Evolutionary conservation across 1,284 basidiomycete genomes (phyloP), one percentile per base, ranked within the genome.

Genomic region (Tilletia indica): DNA sequence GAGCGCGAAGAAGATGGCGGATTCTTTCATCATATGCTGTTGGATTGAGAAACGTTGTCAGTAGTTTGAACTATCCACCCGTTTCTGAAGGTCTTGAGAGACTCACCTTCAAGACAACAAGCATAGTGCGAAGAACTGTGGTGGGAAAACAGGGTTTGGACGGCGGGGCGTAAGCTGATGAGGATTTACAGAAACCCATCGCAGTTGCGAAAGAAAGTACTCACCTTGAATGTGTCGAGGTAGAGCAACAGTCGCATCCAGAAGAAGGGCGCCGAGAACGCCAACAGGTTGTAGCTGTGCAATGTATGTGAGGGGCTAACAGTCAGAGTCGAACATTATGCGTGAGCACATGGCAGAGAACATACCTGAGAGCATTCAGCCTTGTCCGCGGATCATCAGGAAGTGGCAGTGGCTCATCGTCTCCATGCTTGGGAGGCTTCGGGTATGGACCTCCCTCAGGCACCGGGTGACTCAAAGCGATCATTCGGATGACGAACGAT

Each of bases 181-280:
- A n/a, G n/a, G n/a, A n/a, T n/a, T n/a, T n/a, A n/a, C n/a, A n/a
- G n/a, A n/a, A n/a, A n/a, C n/a, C n/a, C n/a, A n/a, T n/a, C n/a
- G n/a, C n/a, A n/a, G n/a, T n/a, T n/a, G n/a, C n/a, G n/a, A n/a
- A n/a, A n/a, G n/a, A n/a, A 54, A 54, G 14, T 5, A 5, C 49
- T 6, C 49, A 54, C 49, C 49, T 61, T 61, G 58, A 61, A 61
- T 38, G 58, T 61, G 58, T 61, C 58, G 21, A 61, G 58, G 58
- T 61, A 61, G n/a, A 61, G 58, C 25, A 61, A 19, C n/a, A 61
- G 21, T 12, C 58, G 58, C 58, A 61, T 61, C 58, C 58, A 61
- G 58, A 61, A 61, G 58, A 61, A 61, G 4, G 58, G 58, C 58
- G 58, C 58, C 34, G 58, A 61, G 58, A 61, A 61, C 25, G 58